Evolutionary conservation across 2,329 filamentous ascomycete genomes (phyloP).

Genomic region (Colletotrichum cereale): DNA sequence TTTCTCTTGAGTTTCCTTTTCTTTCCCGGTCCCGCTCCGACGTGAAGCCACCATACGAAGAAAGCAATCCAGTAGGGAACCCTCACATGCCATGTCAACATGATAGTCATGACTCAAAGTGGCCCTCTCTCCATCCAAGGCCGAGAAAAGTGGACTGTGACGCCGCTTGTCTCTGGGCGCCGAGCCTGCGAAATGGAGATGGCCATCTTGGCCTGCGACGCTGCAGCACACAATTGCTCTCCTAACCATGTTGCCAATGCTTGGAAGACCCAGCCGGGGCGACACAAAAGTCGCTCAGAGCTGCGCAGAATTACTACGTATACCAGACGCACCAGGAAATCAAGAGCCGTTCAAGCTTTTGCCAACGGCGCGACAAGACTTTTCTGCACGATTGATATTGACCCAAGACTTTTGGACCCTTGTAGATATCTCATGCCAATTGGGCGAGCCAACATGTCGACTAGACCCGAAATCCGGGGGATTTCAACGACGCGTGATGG

Average conservation of each 20-base stretch:
- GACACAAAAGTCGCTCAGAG: constrained; percentile 28
- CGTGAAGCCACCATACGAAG: too few relatives aligned
- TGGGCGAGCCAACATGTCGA: constrained; percentile 2
- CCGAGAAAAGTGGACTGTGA: constrained; percentile 37
- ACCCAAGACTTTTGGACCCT: constrained; percentile 23
- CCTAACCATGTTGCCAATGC: constrained; percentile 31
- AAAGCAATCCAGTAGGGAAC: background rate
- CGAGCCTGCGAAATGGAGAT: constrained; percentile 34
- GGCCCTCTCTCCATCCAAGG: background rate
- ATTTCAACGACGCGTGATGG: constrained; percentile 24
- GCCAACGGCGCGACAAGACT: constrained; percentile 31
- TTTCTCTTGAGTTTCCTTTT: background rate
- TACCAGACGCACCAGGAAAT: constrained; percentile 2
- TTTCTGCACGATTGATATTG: constrained; percentile 24
- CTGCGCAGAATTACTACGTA: background rate
- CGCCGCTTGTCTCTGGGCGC: constrained; percentile 34
- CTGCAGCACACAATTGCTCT: constrained; percentile 12
- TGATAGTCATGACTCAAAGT: constrained; percentile 20
- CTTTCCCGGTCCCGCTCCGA: too few relatives aligned
- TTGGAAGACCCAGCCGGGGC: constrained; percentile 28
- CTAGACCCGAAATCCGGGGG: constrained; percentile 32
- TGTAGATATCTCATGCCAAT: constrained; percentile 13
- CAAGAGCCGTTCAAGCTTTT: constrained; percentile 35
- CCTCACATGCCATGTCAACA: background rate
- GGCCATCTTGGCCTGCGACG: constrained; percentile 34